Base-by-base conservation (phyloP, 177 flowering plant species). In the Vitis hybrid region DNA sequence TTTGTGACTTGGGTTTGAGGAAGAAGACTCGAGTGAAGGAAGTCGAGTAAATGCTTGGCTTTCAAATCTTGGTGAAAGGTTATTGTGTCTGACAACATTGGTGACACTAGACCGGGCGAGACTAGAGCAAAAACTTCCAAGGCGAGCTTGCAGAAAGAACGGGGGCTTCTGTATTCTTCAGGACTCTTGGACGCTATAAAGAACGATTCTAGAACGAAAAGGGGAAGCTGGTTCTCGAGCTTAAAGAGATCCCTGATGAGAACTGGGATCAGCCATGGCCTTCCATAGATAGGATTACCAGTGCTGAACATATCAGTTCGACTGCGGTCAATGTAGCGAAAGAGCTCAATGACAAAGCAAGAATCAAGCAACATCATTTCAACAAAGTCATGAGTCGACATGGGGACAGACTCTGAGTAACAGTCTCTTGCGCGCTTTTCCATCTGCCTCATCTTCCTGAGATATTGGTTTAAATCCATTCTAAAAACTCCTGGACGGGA, bases 171-270 rank as follows among this genome's bases (percentile, higher is more conserved):
- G 62, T 59, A 10, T 38, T 38, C 47, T 38, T 38, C 47, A 38
- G 47, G 47, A 38, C 47, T 38, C 47, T 38, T 38, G 47, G 58
- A 55, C 13, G 58, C 15, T 13, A 17, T 13, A 49, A 62, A 74
- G 50, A 76, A 54, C 18, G 44, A 5, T 24, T 67, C 64, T 1
- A 76, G 71, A 38, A 76, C 38, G 38, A 77, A 73, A 13, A 73
- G 65, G 1, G 77, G 77, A 50, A 77, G 50, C 62, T 77, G 80
- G 22, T 77, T 77, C 65, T 77, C 80, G 7, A 77, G 70, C 64
- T 44, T 56, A 4, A 73, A 28, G 18, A 73, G 58, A 17, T 77
- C 80, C 38, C 58, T 19, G 11, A 22, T 50, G 22, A 77, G 47
- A 15, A 50, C 7, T 11, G 69, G 22, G 17, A 53, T 18, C 12